These are phyloP conservation scores for Carpinus viminea DNA, from an alignment of 306 rosid genomes.

Conservation along the genomic window DNA sequence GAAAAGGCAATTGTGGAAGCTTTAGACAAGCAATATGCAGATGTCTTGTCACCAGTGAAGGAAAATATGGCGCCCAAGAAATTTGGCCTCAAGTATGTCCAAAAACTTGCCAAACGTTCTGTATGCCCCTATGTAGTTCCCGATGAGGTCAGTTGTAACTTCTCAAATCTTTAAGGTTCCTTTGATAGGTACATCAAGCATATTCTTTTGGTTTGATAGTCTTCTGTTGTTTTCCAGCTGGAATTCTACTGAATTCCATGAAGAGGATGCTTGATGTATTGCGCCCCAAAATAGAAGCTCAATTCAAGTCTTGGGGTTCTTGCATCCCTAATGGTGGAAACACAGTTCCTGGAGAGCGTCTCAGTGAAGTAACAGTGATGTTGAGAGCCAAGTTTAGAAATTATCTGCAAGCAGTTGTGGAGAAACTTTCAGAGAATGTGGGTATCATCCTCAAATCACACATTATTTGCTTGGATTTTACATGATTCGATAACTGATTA, in stretches of 20 bases:
- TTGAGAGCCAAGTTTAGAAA: conserved; percentile 92
- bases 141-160: conserved; percentile 66
- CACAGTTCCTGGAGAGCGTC: conserved; percentile 87
- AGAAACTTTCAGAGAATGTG: conserved; percentile 87
- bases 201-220: conserved; percentile 10
- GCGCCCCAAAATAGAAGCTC: conserved; percentile 87
- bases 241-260: conserved; percentile 79
- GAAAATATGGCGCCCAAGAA: conserved; percentile 87
- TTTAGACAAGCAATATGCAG: conserved; percentile 93
- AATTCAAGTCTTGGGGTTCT: conserved; percentile 90
- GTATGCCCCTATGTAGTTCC: conserved; percentile 67
- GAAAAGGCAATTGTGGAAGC: conserved; percentile 90
- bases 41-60: conserved; percentile 83
- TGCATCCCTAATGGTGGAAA: conserved; percentile 87
- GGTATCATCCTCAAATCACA: conserved; percentile 36
- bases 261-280: conserved; percentile 89
- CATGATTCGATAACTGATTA: not conserved
- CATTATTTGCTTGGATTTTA: conserved; percentile 11
- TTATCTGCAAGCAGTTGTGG: conserved; percentile 84
- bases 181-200: conserved; percentile 8
- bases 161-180: conserved; percentile 10
- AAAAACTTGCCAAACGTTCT: conserved; percentile 85
- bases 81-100: conserved; percentile 94
- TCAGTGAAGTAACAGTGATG: conserved; percentile 98
- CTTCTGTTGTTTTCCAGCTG: conserved; percentile 55